phyloP scores from a whole-genome alignment of 2,329 filamentous ascomycete species.

The Alternaria hordeiaustralica region DNA sequence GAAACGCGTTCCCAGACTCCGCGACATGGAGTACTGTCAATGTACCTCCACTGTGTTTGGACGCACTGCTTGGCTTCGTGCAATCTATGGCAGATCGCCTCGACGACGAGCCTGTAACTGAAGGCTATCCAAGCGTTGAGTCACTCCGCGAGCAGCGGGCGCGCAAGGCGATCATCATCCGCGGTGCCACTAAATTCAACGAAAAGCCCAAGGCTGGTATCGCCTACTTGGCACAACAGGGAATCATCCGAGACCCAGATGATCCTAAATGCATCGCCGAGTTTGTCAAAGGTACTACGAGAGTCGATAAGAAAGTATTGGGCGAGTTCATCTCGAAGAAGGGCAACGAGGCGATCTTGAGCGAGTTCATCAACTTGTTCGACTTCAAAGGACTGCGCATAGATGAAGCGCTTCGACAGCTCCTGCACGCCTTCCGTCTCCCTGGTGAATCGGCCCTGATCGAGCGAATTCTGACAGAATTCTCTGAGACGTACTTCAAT shows the following conservation, averaged over 20 bases:
- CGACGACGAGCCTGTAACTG: slow-evolving; percentile 69
- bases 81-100: slow-evolving; percentile 90
- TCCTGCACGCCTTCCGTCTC: slow-evolving; percentile 91
- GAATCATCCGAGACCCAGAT: slow-evolving; percentile 78
- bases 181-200: slow-evolving; percentile 90
- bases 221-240: slow-evolving; percentile 81
- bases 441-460: slow-evolving; percentile 94
- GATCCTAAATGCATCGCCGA: slow-evolving; percentile 80
- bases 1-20: slow-evolving; percentile 95
- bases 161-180: slow-evolving; percentile 87
- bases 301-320: slow-evolving; percentile 87
- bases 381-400: slow-evolving; percentile 86
- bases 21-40: slow-evolving; percentile 99
- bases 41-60: slow-evolving; percentile 91
- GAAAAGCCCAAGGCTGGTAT: slow-evolving; percentile 91
- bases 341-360: slow-evolving; percentile 82
- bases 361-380: slow-evolving; percentile 84
- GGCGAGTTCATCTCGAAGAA: slow-evolving; percentile 94
- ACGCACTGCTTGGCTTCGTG: slow-evolving; percentile 87
- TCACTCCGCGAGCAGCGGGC: slow-evolving; percentile 73
- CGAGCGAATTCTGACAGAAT: slow-evolving; percentile 86
- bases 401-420: slow-evolving; percentile 83
- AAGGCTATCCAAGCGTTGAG: slow-evolving; percentile 71
- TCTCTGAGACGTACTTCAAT: slow-evolving; percentile 82
- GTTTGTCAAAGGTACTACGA: slow-evolving; percentile 85